A percentile compares a stretch with the other conserved stretches of the same genome.
These are phyloP conservation scores for Talaromyces pinophilus DNA, from an alignment of 2,329 filamentous ascomycete genomes.

Conservation along the genomic window DNA sequence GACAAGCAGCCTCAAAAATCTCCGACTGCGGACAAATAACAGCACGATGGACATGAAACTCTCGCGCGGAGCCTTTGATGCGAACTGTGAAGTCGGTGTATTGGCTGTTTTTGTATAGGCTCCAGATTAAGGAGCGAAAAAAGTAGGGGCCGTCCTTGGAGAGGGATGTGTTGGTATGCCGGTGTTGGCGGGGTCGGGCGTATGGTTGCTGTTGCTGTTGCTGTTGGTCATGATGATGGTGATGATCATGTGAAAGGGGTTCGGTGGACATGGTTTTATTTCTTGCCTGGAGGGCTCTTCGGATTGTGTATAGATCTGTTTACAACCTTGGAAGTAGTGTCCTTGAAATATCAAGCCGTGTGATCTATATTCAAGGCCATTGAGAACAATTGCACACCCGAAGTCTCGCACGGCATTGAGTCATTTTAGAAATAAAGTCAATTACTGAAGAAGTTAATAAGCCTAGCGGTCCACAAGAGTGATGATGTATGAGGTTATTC, in stretches of 20 bases:
- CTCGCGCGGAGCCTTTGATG: constrained; percentile 15
- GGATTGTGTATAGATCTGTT: neutral
- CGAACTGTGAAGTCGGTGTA: constrained; percentile 25
- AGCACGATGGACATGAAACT: constrained; percentile 25
- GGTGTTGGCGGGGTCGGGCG: neutral
- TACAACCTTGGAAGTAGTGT: too few relatives aligned
- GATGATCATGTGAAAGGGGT: neutral
- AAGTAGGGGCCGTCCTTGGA: constrained; percentile 18
- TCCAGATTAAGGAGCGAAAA: constrained; percentile 20
- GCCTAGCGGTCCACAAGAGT: neutral
- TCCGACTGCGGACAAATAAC: constrained; percentile 25
- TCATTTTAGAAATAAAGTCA: neutral
- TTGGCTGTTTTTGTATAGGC: constrained; percentile 20
- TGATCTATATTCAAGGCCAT: neutral
- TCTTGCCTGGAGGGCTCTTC: too few relatives aligned
- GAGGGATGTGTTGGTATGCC: neutral
- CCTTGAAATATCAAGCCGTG: too few relatives aligned
- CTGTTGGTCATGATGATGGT: neutral
- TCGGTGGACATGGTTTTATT: neutral
- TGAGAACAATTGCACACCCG: neutral
- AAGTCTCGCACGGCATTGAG: neutral
- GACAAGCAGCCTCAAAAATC: constrained; percentile 25
- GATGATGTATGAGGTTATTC: constrained; percentile 17
- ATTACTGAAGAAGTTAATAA: neutral
- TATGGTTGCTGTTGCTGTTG: neutral